Evolutionary conservation across 805 yeast species (phyloP), one percentile per base, ranked within the genome.

Genomic region (Starmerella lactis-condensi): DNA sequence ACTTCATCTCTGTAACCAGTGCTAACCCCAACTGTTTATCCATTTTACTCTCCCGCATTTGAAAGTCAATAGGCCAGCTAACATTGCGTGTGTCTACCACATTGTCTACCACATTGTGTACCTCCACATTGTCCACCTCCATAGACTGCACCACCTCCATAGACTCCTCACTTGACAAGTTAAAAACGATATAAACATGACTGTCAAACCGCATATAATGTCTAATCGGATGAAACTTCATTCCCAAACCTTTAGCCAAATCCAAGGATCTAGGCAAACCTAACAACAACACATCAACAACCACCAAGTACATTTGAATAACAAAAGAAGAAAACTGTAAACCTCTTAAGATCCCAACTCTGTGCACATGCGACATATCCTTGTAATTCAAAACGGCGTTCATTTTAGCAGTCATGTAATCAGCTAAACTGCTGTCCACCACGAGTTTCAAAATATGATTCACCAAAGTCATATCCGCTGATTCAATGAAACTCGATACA

Each of bases 21-120:
- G 96, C 95, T 34, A 89, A 61, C 2, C 96, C 98, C 5, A 89
- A 60, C 42, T 81, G 77, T 4, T 85, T 95, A 55, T 89, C 98
- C 36, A 72, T 75, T 26, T 94, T 63, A 71, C 83, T 72, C 30
- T 89, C 55, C 41, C 81, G 67, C 96, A 89, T 89, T 36, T 95
- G 66, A 14, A 73, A 60, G 49, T 89, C 96, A 27, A 77, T 59
- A 3, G 98, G 94, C 99, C 99, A 89, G 48, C 95, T 82, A 30
- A 72, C 9, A 24, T 9, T 71, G 43, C 76, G 19, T n/a, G 30
- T 26, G n/a, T 24, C 29, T 15, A 27, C 24, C 10, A 15, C 23
- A 6, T 22, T 12, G 12, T 21, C 22, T 10, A 17, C 27, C 11
- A 6, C n/a, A 3, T 15, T 14, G 5, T 16, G 21, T 5, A n/a